Base-by-base conservation (phyloP, 2,329 filamentous ascomycete species). In the Ophioceras dolichostomum region DNA sequence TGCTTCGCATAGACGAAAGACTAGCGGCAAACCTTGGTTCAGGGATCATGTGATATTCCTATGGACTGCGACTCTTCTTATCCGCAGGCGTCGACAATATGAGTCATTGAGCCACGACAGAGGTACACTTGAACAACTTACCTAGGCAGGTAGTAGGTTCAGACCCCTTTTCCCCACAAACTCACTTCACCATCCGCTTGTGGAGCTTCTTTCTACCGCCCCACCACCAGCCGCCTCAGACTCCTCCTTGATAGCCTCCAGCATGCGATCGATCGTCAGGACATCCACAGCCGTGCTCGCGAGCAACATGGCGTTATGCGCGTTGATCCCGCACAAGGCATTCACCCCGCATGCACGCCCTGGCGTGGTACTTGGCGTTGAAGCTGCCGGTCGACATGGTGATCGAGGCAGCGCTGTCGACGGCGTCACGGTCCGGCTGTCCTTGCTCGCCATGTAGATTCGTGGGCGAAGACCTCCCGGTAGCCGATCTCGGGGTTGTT, bases 401-500 rank as follows among this genome's bases (percentile, higher is more conserved):
- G 12, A 36, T 20, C 7, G 24, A 20, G 34, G 28, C 28, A 13
- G 34, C 34, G 26, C 24, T 27, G 34, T 36, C 34, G 18, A 5
- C n/a, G 22, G 58, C 1, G 59, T 70, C 19, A 76, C 68, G 21
- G 60, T 54, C 68, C 70, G 73, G 26, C 59, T 63, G 12, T 54
- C 36, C 39, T 57, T 58, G 12, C 48, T 52, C n/a, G 50, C 50
- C 48, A 72, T 54, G 40, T 66, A 73, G 8, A 56, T 14, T 65
- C 57, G 43, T 73, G 68, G 0, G 68, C 65, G 29, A 63, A 63
- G 38, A 56, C 55, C 41, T 70, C 66, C 30, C 67, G 44, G 43
- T 60, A 70, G 1, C 58, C 60, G 2, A 67, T 49, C 43, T 70
- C 67, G 0, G 66, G 67, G 38, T 70, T 63, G 32, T 67, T 63